Conservation (phyloP, 2,329 filamentous ascomycete genomes). For the Penicillium sumatraense region DNA sequence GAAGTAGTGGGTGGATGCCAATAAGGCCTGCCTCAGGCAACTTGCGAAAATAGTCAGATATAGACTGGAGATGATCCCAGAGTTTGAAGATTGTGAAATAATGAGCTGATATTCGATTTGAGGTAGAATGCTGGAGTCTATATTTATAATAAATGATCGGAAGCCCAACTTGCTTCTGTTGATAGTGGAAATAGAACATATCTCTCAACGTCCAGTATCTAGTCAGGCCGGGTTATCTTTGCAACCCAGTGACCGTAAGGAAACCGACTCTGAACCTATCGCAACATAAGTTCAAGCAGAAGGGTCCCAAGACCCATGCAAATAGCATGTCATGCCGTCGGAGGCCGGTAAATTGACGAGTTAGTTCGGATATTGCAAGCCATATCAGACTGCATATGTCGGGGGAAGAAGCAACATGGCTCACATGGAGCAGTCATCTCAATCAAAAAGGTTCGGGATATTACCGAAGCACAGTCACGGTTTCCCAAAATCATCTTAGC, state of each 20-base stretch:
- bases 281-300: too few relatives aligned
- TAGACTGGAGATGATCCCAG: too few relatives aligned
- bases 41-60: too few relatives aligned
- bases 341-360: too few relatives aligned
- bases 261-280: background rate
- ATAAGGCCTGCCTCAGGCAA: too few relatives aligned
- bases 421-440: background rate
- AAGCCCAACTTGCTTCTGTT: background rate
- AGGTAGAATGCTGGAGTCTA: background rate
- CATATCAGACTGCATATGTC: background rate
- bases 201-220: background rate
- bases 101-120: too few relatives aligned
- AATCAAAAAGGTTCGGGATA: background rate
- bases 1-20: too few relatives aligned
- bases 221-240: background rate
- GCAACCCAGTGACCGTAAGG: background rate
- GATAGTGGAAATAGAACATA: background rate
- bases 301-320: too few relatives aligned
- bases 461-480: background rate
- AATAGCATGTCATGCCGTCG: too few relatives aligned
- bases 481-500: background rate
- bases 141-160: background rate
- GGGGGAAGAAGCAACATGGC: background rate
- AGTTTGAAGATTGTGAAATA: too few relatives aligned
- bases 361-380: background rate